Percentiles rank a stretch among this genome's conserved stretches.
Evolutionary conservation across 306 rosid genomes (phyloP).

Genomic region (Astragalus glycyphyllos): DNA sequence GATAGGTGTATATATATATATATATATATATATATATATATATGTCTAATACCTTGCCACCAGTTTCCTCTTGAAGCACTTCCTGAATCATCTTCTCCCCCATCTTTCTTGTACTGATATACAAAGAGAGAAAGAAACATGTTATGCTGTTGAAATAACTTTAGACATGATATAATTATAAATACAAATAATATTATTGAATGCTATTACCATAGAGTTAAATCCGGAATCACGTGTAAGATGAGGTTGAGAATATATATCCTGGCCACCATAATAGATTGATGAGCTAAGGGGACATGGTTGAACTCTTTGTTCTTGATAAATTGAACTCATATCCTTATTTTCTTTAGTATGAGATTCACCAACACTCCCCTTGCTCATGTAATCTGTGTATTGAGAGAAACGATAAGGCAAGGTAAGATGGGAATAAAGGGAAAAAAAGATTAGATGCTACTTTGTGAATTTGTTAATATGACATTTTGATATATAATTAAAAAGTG

Average conservation of each 20-base stretch:
- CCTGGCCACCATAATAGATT: constrained; percentile 94
- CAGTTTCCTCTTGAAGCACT: constrained; percentile 89
- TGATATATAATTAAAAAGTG: too few relatives aligned
- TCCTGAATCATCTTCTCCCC: constrained; percentile 76
- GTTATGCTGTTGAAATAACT: too few relatives aligned
- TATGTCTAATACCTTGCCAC: constrained; percentile 77
- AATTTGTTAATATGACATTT: constrained; percentile 6
- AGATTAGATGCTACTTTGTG: background rate
- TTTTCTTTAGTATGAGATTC: constrained; percentile 52
- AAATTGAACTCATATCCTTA: constrained; percentile 60
- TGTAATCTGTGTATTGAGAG: constrained; percentile 52
- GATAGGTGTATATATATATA: too few relatives aligned
- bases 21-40: too few relatives aligned
- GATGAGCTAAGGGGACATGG: constrained; percentile 95
- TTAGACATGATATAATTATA: too few relatives aligned
- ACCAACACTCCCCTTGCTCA: constrained; percentile 42
- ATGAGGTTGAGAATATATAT: constrained; percentile 64
- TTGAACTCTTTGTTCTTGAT: constrained; percentile 73
- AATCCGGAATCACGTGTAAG: constrained; percentile 45
- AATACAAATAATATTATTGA: too few relatives aligned
- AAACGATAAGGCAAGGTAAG: background rate
- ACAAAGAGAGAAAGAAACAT: background rate
- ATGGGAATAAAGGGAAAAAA: too few relatives aligned
- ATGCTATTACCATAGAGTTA: constrained; percentile 56
- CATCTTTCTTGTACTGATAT: constrained; percentile 67